These are phyloP conservation scores for Gracilaria domingensis DNA, from an alignment of 23 red algal genomes.

Conservation along the genomic window DNA sequence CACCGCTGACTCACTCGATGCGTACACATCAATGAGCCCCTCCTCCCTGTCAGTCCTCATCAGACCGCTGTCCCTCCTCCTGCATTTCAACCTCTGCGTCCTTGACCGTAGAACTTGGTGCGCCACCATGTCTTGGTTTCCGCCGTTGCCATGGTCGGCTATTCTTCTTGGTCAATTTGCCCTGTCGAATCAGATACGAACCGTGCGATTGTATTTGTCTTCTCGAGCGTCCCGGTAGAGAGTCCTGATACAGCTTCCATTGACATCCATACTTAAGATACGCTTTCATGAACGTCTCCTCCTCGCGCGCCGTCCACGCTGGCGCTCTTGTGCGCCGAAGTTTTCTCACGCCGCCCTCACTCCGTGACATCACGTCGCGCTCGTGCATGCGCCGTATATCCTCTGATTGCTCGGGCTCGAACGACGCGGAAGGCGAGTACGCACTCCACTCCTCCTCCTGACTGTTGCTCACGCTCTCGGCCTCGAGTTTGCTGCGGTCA, in stretches of 20 bases:
- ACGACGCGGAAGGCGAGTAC: conserved; percentile 29
- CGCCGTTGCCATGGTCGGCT: conserved; percentile 66
- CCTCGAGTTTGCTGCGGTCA: conserved; percentile 25
- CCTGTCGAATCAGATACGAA: conserved; percentile 87
- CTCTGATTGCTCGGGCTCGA: conserved; percentile 36
- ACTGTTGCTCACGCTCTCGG: conserved; percentile 57
- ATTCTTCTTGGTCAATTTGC: conserved; percentile 82
- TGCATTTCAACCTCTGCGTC: conserved; percentile 36
- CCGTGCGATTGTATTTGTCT: conserved; percentile 94
- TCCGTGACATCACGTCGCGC: conserved; percentile 7
- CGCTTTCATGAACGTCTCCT: conserved; percentile 75
- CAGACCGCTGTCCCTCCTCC: background rate
- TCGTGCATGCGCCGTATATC: conserved; percentile 23
- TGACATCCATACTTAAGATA: conserved; percentile 77
- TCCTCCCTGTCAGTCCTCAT: conserved; percentile 26
- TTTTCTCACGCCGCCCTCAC: conserved; percentile 21
- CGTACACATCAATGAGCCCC: background rate
- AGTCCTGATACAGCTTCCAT: conserved; percentile 86
- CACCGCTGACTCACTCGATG: background rate
- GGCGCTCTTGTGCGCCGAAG: conserved; percentile 57
- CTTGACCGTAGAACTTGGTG: conserved; percentile 18
- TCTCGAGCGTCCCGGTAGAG: conserved; percentile 74
- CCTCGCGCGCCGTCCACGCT: conserved; percentile 82
- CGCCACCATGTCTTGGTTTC: conserved; percentile 11
- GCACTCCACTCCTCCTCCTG: conserved; percentile 38